Evolutionary conservation across 2,329 filamentous ascomycete genomes (phyloP).

Genomic region (Beauveria brongniartii): DNA sequence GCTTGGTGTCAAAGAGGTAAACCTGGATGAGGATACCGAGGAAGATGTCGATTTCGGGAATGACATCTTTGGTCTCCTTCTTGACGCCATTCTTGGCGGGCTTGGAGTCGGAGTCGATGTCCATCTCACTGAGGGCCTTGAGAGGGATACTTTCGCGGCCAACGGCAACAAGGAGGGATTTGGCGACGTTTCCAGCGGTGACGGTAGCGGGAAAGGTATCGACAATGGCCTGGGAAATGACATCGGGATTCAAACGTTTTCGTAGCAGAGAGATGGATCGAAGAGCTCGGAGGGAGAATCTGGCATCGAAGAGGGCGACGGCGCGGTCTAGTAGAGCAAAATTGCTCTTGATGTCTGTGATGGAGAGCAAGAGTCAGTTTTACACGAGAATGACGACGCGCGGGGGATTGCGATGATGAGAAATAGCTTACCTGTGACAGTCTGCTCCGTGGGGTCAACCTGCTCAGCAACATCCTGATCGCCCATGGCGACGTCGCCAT

Average conservation of each 20-base stretch:
- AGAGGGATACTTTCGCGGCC: slow-evolving; percentile 59
- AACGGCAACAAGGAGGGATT: slow-evolving; percentile 62
- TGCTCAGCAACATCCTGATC: slow-evolving; percentile 48
- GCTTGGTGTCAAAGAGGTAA: slow-evolving; percentile 77
- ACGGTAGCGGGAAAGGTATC: slow-evolving; percentile 63
- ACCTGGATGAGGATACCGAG: slow-evolving; percentile 82
- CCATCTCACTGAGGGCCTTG: slow-evolving; percentile 58
- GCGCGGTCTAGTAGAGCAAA: slow-evolving; percentile 87
- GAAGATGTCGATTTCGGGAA: slow-evolving; percentile 85
- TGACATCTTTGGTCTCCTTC: slow-evolving; percentile 65
- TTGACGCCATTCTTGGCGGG: slow-evolving; percentile 46
- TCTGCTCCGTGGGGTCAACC: slow-evolving; percentile 52
- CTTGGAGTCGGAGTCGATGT: slow-evolving; percentile 58
- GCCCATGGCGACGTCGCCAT: slow-evolving; percentile 66
- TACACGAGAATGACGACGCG: slow-evolving; percentile 16
- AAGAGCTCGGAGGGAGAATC: slow-evolving; percentile 89
- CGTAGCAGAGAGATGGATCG: slow-evolving; percentile 93
- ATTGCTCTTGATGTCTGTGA: slow-evolving; percentile 84
- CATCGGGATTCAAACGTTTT: slow-evolving; percentile 77
- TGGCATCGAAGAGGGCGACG: slow-evolving; percentile 84
- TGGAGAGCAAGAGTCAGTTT: neutral
- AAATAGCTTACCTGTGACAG: slow-evolving; percentile 46
- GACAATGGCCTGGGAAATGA: slow-evolving; percentile 71
- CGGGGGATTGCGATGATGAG: neutral
- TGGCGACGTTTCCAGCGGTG: slow-evolving; percentile 56